A percentile compares a stretch with the other conserved stretches of the same genome.
Evolutionary conservation across 1,284 basidiomycete species (phyloP).

Genomic region (Ustilago esculenta): DNA sequence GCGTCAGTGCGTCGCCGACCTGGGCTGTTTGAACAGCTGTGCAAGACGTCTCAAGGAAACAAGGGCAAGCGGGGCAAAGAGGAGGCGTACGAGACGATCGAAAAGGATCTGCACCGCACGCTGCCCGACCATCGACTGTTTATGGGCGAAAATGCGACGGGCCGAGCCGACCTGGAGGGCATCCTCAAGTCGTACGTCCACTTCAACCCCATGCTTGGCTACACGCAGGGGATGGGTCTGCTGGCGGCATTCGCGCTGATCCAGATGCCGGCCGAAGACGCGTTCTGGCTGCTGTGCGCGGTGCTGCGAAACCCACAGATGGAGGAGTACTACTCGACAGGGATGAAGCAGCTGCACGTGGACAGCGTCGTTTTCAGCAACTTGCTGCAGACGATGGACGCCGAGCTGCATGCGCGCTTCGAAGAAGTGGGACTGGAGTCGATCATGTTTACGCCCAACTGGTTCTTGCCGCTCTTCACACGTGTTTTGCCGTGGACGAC

Average conservation of each 20-base stretch:
- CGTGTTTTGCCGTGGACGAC: conserved; percentile 80
- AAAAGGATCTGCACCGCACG: conserved; percentile 63
- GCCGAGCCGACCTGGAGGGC: conserved; percentile 59
- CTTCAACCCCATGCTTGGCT: conserved; percentile 68
- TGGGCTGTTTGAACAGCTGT: conserved; percentile 61
- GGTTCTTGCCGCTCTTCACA: conserved; percentile 74
- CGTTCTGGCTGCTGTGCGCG: conserved; percentile 80
- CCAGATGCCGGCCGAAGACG: conserved; percentile 86
- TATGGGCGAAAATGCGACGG: conserved; percentile 53
- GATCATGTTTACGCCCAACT: conserved; percentile 62
- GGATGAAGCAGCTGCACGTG: conserved; percentile 79
- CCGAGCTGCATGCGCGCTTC: conserved; percentile 66
- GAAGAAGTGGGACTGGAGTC: conserved; percentile 55
- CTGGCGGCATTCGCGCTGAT: conserved; percentile 82
- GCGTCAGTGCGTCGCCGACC: conserved; percentile 49
- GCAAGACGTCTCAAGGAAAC: conserved; percentile 48
- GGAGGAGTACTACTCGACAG: conserved; percentile 76
- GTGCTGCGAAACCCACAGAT: conserved; percentile 75
- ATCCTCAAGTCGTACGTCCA: conserved; percentile 67
- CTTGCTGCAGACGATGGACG: conserved; percentile 77
- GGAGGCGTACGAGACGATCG: conserved; percentile 58
- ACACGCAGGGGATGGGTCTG: conserved; percentile 74
- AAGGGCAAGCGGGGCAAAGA: conserved; percentile 57
- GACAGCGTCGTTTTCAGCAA: conserved; percentile 81
- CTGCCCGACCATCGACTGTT: conserved; percentile 60